Percentiles rank a stretch among this genome's conserved stretches.
Evolutionary conservation across 768 basidiomycete species (phyloP).

Genomic region (Sporobolomyces roseus): DNA sequence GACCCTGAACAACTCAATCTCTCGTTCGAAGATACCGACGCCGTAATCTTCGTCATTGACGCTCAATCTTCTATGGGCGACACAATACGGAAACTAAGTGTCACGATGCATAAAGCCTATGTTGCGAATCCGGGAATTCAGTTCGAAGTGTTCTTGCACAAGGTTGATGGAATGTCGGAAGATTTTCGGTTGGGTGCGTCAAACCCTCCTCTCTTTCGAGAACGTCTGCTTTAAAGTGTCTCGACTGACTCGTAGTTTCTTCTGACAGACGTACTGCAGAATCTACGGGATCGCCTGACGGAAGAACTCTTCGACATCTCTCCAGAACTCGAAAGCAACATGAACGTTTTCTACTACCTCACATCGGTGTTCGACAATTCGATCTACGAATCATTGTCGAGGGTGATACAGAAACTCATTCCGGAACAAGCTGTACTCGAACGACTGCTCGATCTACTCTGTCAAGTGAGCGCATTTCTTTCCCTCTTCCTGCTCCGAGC

Average conservation of each 20-base stretch:
- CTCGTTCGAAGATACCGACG: constrained; percentile 72
- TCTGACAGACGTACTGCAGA: constrained; percentile 74
- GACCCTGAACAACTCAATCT: constrained; percentile 68
- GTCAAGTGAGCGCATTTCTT: constrained; percentile 45
- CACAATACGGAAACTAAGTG: constrained; percentile 56
- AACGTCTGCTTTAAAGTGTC: too few relatives aligned
- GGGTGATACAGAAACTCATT: constrained; percentile 78
- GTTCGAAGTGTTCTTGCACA: constrained; percentile 91
- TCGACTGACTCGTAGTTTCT: too few relatives aligned
- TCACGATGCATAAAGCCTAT: constrained; percentile 63
- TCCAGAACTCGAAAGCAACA: constrained; percentile 49
- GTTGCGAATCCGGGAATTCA: constrained; percentile 63
- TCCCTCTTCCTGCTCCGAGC: background rate
- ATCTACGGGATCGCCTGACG: constrained; percentile 78
- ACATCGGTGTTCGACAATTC: constrained; percentile 92
- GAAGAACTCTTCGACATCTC: constrained; percentile 75
- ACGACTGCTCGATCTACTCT: constrained; percentile 65
- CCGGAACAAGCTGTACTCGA: constrained; percentile 81
- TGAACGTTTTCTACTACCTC: constrained; percentile 70
- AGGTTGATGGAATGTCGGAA: constrained; percentile 80
- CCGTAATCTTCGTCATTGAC: constrained; percentile 89
- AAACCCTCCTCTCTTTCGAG: background rate
- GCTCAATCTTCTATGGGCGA: constrained; percentile 65
- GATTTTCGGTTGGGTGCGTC: constrained; percentile 80
- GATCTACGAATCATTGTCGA: constrained; percentile 85